Percentiles rank a stretch among this genome's conserved stretches.
Evolutionary conservation across 1,284 basidiomycete species (phyloP).

Genomic region (Termitomyces sp.): DNA sequence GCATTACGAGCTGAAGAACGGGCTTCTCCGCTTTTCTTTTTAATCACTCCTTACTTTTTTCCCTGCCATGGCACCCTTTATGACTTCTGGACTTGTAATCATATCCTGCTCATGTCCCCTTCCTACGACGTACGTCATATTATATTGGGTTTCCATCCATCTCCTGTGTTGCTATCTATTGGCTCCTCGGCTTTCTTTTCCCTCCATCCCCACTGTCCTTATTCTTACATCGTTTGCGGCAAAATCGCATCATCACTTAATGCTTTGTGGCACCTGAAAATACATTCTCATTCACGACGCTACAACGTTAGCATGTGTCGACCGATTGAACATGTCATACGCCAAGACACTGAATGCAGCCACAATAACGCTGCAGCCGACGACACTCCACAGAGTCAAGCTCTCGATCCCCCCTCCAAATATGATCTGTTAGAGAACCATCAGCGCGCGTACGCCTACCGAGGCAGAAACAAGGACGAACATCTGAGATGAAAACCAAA

Average conservation of each 20-base stretch:
- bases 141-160: conserved; percentile 17
- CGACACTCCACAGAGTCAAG: conserved; percentile 58
- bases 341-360: conserved; percentile 69
- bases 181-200: conserved; percentile 9
- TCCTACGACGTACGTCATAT: conserved; percentile 10
- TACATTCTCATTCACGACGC: background rate
- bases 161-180: conserved; percentile 22
- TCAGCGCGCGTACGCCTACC: conserved; percentile 1
- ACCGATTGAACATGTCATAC: conserved; percentile 53
- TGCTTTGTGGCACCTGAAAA: conserved; percentile 14
- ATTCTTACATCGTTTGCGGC: conserved; percentile 12
- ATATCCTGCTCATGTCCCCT: conserved; percentile 15
- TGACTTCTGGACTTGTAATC: conserved; percentile 32
- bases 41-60: conserved; percentile 2
- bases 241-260: conserved; percentile 17
- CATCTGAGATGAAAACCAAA: conserved; percentile 70
- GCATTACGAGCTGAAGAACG: conserved; percentile 15
- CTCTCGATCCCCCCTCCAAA: conserved; percentile 54
- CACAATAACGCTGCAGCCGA: conserved; percentile 68
- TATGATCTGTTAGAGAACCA: conserved; percentile 28
- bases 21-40: conserved; percentile 13
- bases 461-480: conserved; percentile 27
- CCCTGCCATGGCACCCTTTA: background rate
- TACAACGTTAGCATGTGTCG: conserved; percentile 3
- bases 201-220: conserved; percentile 3